phyloP scores from a whole-genome alignment of 495 filamentous ascomycete genomes.

The Gamarada debralockiae region DNA sequence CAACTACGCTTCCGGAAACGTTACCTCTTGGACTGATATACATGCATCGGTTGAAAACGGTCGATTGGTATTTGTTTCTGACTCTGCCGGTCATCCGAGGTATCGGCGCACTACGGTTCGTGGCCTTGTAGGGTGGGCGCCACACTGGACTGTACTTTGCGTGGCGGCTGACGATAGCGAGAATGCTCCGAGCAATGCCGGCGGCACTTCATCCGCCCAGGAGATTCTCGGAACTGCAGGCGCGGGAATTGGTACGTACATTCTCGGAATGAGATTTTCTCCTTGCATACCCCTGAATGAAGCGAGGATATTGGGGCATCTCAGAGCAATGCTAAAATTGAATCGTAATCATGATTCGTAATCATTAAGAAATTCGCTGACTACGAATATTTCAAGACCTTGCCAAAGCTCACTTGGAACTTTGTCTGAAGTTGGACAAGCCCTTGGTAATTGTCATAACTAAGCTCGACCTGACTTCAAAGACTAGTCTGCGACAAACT shows the following conservation, averaged over 20 bases:
- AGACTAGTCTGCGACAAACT: constrained; percentile 58
- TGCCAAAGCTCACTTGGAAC: constrained; percentile 75
- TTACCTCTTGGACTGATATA: constrained; percentile 92
- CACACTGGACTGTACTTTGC: constrained; percentile 88
- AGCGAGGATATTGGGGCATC: no score
- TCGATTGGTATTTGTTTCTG: constrained; percentile 80
- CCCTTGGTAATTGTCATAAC: constrained; percentile 81
- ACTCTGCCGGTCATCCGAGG: constrained; percentile 85
- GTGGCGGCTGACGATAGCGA: constrained; percentile 76
- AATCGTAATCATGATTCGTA: no score
- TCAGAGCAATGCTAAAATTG: no score
- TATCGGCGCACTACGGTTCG: constrained; percentile 84
- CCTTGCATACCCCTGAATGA: no score
- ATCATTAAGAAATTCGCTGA: no score
- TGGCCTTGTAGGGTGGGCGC: constrained; percentile 91
- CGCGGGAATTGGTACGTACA: constrained; percentile 38
- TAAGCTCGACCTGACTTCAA: constrained; percentile 84
- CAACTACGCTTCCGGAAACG: constrained; percentile 82
- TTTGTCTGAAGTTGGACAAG: constrained; percentile 75
- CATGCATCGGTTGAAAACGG: constrained; percentile 62
- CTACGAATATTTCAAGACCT: constrained; percentile 36
- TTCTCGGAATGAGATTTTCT: no score
- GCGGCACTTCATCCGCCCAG: constrained; percentile 37
- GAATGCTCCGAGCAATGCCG: constrained; percentile 24
- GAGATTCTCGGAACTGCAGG: constrained; percentile 49